phyloP scores from a whole-genome alignment of 2,329 filamentous ascomycete species.

The Cercospora sp. region DNA sequence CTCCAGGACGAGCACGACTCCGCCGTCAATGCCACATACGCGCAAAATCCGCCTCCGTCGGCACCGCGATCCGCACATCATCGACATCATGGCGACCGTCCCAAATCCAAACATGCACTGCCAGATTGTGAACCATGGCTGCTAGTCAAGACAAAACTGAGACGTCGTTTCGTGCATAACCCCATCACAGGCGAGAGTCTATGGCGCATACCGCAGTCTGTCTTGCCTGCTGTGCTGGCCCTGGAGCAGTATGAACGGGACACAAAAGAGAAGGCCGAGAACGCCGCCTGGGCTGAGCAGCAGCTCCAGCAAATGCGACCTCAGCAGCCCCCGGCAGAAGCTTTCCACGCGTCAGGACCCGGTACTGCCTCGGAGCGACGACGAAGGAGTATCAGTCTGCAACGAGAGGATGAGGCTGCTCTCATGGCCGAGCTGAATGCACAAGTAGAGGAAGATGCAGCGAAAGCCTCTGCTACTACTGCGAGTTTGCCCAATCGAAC shows the following conservation, averaged over 20 bases:
- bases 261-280: constrained; percentile 52
- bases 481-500: neutral
- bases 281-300: constrained; percentile 37
- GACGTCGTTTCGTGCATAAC: constrained; percentile 88
- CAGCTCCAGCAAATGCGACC: constrained; percentile 33
- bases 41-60: neutral
- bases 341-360: constrained; percentile 25
- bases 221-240: constrained; percentile 71
- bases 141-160: constrained; percentile 87
- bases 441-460: constrained; percentile 38
- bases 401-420: constrained; percentile 39
- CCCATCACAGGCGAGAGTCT: constrained; percentile 81
- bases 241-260: constrained; percentile 73
- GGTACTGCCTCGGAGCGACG: constrained; percentile 24
- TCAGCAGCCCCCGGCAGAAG: constrained; percentile 16
- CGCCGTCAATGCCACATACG: neutral
- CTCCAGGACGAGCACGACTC: constrained; percentile 26
- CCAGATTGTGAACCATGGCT: constrained; percentile 85
- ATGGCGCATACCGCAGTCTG: constrained; percentile 89
- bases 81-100: constrained; percentile 63
- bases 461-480: constrained; percentile 36
- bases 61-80: neutral
- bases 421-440: constrained; percentile 37
- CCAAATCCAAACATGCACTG: constrained; percentile 75
- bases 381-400: constrained; percentile 36